phyloP scores from a whole-genome alignment of 108 stramenopile genomes.

The Cylindrotheca closterium region DNA sequence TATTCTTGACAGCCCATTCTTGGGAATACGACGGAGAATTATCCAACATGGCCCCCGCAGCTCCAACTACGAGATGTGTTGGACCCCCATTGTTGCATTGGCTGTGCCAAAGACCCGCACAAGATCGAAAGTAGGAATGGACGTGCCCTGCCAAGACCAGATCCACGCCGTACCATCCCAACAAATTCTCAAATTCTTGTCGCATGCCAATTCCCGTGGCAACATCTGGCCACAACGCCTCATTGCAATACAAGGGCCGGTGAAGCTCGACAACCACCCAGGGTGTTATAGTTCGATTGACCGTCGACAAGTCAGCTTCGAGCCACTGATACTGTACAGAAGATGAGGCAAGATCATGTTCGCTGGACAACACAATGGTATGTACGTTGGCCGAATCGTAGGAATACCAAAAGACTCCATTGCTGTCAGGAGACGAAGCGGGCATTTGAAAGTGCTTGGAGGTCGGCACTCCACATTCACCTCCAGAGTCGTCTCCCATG shows the following conservation, averaged over 20 bases:
- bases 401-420: conserved; percentile 82
- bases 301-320: conserved; percentile 40
- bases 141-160: conserved; percentile 73
- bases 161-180: conserved; percentile 63
- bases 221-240: conserved; percentile 26
- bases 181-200: conserved; percentile 65
- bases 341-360: conserved; percentile 63
- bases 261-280: conserved; percentile 85
- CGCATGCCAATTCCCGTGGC: conserved; percentile 52
- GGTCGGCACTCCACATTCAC: conserved; percentile 81
- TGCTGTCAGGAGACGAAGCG: conserved; percentile 31
- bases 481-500: conserved; percentile 60
- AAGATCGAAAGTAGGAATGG: conserved; percentile 70
- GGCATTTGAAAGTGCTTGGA: conserved; percentile 73
- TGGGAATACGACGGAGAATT: conserved; percentile 19
- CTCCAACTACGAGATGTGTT: conserved; percentile 60
- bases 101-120: conserved; percentile 55
- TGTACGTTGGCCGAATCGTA: conserved; percentile 54
- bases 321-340: conserved; percentile 72
- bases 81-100: conserved; percentile 56
- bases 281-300: conserved; percentile 62
- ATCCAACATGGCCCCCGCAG: conserved; percentile 32
- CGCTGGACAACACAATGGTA: conserved; percentile 66
- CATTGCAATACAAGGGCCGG: conserved; percentile 72
- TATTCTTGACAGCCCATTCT: conserved; percentile 41